Evolutionary conservation across 2,329 filamentous ascomycete species (phyloP), one percentile per base, ranked within the genome.

Genomic region (Venturiaceae sp.): DNA sequence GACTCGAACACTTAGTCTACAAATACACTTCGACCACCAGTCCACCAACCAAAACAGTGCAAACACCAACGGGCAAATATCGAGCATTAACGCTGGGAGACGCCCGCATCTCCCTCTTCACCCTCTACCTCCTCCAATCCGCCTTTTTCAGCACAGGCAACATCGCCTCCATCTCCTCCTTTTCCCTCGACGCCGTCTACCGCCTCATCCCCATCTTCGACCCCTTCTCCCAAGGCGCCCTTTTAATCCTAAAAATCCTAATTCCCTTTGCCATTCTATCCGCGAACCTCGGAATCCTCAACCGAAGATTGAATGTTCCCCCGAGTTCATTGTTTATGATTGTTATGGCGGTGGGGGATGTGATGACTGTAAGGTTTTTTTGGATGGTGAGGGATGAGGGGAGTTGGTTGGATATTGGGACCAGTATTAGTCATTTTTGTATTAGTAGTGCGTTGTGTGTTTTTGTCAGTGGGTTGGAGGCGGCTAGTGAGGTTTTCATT

Each of bases 131-230:
- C 39, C 81, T 99, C 5, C 94, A 99, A 72, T 92, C 92, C 3
- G 94, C 88, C 55, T 99, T 99, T 74, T 99, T 97, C 80, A 90
- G 86, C 74, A 97, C 92, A 0, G 94, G 94, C 63, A 99, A 99
- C 74, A 84, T 99, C 60, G 94, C 94, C 0, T 96, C 92, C 0
- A 75, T 99, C 58, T 95, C 92, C 16, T 89, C 90, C 1, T 99
- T 99, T 76, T 95, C 88, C 62, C 78, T 99, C 41, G 94, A 97
- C 60, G 92, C 88, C 66, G 94, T 99, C 6, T 83, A 80, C 69
- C 86, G 94, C 2, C 83, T 99, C 6, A 81, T 97, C 54, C 94
- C 94, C 4, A 77, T 99, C 61, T 99, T 99, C 72, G 90, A 92
- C 68, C 94, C 94, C 11, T 95, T 97, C 70, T 88, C 86, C 1